A percentile compares a stretch with the other conserved stretches of the same genome.
Evolutionary conservation across 257 asterid species (phyloP).

Genomic region (Solanum etuberosum): DNA sequence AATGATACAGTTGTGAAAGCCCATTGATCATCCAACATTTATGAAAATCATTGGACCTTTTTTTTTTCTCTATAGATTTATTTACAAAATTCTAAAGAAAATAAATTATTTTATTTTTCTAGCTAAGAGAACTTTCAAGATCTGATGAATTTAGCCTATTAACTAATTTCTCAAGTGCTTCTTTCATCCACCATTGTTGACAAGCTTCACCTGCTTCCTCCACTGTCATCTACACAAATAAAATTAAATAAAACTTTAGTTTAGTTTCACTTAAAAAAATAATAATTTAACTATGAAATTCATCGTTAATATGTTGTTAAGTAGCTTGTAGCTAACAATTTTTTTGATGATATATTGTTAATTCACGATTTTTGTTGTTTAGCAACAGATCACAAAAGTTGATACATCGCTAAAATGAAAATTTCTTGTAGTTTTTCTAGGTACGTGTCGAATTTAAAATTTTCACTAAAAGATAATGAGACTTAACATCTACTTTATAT

Average conservation of each 20-base stretch:
- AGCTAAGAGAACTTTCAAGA: background rate
- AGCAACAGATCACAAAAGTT: background rate
- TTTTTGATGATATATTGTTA: too few relatives aligned
- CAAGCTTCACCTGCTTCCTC: conserved; percentile 61
- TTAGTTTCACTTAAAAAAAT: background rate
- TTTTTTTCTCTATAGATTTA: background rate
- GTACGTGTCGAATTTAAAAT: too few relatives aligned
- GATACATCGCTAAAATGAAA: too few relatives aligned
- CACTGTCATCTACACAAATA: conserved; percentile 42
- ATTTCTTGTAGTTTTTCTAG: too few relatives aligned
- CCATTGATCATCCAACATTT: background rate
- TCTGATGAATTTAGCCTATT: conserved; percentile 26
- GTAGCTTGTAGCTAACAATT: background rate
- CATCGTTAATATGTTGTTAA: background rate
- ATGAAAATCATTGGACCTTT: background rate
- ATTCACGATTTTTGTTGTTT: too few relatives aligned
- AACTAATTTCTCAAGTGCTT: conserved; percentile 57
- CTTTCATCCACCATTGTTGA: conserved; percentile 79
- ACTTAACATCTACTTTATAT: too few relatives aligned
- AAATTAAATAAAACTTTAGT: background rate
- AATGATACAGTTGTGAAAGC: background rate
- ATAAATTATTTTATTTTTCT: background rate
- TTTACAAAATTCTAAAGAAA: background rate
- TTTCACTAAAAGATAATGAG: too few relatives aligned
- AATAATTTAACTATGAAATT: background rate